Evolutionary conservation across 306 rosid species (phyloP).

Genomic region (Acmispon strigosus): DNA sequence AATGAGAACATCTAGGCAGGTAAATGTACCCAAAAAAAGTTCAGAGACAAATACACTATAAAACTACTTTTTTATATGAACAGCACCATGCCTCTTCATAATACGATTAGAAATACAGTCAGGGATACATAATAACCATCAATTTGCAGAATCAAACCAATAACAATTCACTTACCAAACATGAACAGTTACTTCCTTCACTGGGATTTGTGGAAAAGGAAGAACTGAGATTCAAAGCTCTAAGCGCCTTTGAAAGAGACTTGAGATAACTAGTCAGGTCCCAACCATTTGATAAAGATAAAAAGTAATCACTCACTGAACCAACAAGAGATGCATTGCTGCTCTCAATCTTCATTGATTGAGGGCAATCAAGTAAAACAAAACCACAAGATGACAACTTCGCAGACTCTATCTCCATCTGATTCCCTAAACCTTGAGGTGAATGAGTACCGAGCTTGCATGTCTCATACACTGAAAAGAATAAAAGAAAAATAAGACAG

Average conservation of each 20-base stretch:
- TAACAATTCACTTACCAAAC: conserved; percentile 56
- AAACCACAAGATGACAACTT: conserved; percentile 75
- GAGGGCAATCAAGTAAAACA: conserved; percentile 94
- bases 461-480: conserved; percentile 79
- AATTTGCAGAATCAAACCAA: conserved; percentile 12
- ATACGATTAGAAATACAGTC: background rate
- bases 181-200: conserved; percentile 82
- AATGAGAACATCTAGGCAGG: conserved; percentile 3
- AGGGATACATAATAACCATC: background rate
- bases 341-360: conserved; percentile 94
- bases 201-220: conserved; percentile 59
- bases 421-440: conserved; percentile 78
- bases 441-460: conserved; percentile 96
- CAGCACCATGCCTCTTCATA: background rate
- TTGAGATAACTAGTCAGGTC: conserved; percentile 91
- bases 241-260: conserved; percentile 92
- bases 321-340: conserved; percentile 92
- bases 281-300: conserved; percentile 94
- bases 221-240: conserved; percentile 76
- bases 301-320: conserved; percentile 91
- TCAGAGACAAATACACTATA: background rate
- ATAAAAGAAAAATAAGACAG: background rate
- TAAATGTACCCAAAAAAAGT: background rate
- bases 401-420: conserved; percentile 85
- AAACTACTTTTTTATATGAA: conserved; percentile 5